Percentiles rank a stretch among this genome's conserved stretches.
Evolutionary conservation across 164 flowering plant species (phyloP).

Genomic region (Berberis thunbergii): DNA sequence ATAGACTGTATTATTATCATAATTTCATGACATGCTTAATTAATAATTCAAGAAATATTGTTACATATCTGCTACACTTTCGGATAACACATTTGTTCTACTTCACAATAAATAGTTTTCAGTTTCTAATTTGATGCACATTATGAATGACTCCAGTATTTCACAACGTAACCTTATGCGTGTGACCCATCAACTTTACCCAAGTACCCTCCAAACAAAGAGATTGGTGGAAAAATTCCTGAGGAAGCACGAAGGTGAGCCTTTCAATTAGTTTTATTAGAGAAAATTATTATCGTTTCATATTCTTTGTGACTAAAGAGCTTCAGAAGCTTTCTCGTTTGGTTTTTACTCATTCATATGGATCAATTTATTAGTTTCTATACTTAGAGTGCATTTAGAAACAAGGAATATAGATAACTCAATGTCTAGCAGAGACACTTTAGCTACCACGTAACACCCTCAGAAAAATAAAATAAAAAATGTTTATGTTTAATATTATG

Average conservation of each 20-base stretch:
- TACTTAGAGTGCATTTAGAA: too few species aligned
- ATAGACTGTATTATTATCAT: neutral
- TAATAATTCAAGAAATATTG: neutral
- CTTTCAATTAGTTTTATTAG: neutral
- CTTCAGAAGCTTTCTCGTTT: neutral
- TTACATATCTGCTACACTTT: too few species aligned
- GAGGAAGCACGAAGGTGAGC: conserved; percentile 53
- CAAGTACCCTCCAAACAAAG: conserved; percentile 81
- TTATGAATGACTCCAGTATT: conserved; percentile 44
- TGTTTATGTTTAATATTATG: too few species aligned
- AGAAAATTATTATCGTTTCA: neutral
- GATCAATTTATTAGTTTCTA: neutral
- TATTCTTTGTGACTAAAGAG: neutral
- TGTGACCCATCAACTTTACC: conserved; percentile 87
- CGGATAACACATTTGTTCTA: neutral
- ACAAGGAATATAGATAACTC: too few species aligned
- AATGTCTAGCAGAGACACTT: too few species aligned
- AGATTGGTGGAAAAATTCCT: conserved; percentile 73
- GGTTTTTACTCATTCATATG: too few species aligned
- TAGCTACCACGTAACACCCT: too few species aligned
- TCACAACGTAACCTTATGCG: conserved; percentile 67
- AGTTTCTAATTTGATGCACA: neutral
- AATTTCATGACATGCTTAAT: neutral
- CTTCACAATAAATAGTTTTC: neutral
- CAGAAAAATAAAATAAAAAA: too few species aligned